Evolutionary conservation across 176 grass and related monocot species (phyloP), one percentile per base, ranked within the genome.

Genomic region (Bonia amplexicaulis): DNA sequence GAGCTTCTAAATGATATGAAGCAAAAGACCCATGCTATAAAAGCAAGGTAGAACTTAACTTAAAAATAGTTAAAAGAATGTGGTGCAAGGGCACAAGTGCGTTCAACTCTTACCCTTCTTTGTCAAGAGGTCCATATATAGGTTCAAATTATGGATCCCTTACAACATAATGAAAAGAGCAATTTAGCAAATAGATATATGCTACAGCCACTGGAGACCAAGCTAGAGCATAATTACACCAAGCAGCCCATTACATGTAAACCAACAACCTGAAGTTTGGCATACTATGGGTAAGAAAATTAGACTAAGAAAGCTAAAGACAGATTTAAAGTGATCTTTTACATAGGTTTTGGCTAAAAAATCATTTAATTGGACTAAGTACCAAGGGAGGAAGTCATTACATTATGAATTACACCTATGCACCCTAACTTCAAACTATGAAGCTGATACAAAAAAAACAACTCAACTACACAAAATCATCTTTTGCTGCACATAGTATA

Each of bases 141-240:
- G 90, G 87, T 68, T 97, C 94, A 8, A 97, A 97, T 81, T 91
- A 85, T 85, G 93, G 93, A 90, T 98, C 96, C 35, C 93, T 82
- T 49, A 90, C 87, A 79, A 91, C 89, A 91, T 93, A 71, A 25
- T 58, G 45, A 84, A 89, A 80, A 52, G 27, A 73, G 31, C 27
- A 20, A 52, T 42, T 49, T 75, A 29, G 68, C 7, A 73, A 77
- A 81, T 82, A 23, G 20, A 66, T 73, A 78, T 0, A 46, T 47
- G 12, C 14, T 74, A 72, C n/a, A 17, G n/a, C 19, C 66, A 58
- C 20, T 86, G n/a, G 22, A 31, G 23, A 54, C 10, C 3, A 15
- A 90, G 57, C 7, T 44, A 77, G 9, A 42, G 14, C 16, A 68
- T 4, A 42, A 42, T 45, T 82, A 44, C 35, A 44, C 5, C 12